Evolutionary conservation across 768 basidiomycete species (phyloP).

Genomic region (Daedalea quercina): DNA sequence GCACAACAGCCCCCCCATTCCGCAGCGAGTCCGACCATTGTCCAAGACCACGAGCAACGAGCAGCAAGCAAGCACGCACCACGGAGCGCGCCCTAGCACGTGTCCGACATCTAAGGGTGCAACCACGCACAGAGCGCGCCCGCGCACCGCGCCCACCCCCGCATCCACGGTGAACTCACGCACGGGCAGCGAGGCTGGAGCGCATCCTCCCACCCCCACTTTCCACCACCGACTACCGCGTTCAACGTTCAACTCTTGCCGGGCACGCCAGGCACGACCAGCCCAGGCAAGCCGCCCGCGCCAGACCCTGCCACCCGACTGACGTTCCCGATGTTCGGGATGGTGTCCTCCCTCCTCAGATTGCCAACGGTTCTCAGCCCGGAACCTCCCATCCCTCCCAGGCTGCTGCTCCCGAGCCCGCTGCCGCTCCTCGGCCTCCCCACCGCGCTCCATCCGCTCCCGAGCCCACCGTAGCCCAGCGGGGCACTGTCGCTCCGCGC

Average conservation of each 20-base stretch:
- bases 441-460: conserved; percentile 25
- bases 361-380: background rate
- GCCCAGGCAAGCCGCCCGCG: conserved; percentile 7
- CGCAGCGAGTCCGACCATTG: too few relatives aligned
- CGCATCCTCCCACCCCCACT: conserved; percentile 11
- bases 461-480: conserved; percentile 41
- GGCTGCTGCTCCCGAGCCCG: conserved; percentile 20
- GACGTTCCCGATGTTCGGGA: conserved; percentile 20
- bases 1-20: too few relatives aligned
- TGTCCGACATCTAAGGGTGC: background rate
- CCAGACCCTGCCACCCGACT: conserved; percentile 15
- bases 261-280: background rate
- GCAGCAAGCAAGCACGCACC: too few relatives aligned
- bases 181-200: conserved; percentile 18
- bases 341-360: conserved; percentile 14
- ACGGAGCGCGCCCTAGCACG: background rate
- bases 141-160: background rate
- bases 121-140: background rate
- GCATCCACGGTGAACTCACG: conserved; percentile 9
- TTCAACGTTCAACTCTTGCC: background rate
- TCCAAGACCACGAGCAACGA: too few relatives aligned
- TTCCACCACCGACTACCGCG: background rate
- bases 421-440: conserved; percentile 31
- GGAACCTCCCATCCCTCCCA: background rate
- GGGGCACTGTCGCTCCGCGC: conserved; percentile 67